Conservation (phyloP, 352 stramenopile genomes). For the Globisporangium paddicum region DNA sequence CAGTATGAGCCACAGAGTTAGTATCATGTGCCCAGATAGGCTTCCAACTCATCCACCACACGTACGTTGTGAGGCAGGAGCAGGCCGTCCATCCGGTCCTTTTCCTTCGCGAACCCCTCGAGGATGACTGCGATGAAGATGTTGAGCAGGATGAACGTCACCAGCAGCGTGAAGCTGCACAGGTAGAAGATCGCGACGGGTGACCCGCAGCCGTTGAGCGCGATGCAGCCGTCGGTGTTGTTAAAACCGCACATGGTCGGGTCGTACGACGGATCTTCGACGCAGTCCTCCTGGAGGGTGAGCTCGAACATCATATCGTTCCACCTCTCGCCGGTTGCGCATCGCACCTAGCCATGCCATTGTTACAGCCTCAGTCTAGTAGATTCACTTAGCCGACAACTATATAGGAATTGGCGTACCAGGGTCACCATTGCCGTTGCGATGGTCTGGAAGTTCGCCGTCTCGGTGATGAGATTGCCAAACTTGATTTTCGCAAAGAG, state of each 20-base stretch:
- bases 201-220: conserved; percentile 67
- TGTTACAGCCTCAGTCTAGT: no score
- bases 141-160: conserved; percentile 89
- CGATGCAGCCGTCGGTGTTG: conserved; percentile 34
- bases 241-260: conserved; percentile 57
- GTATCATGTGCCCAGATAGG: no score
- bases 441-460: conserved; percentile 88
- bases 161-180: conserved; percentile 87
- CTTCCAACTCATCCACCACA: neutral
- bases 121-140: conserved; percentile 92
- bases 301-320: conserved; percentile 91
- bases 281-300: conserved; percentile 39
- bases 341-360: no score
- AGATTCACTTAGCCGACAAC: no score
- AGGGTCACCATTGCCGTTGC: conserved; percentile 61
- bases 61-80: conserved; percentile 53
- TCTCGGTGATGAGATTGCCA: conserved; percentile 53
- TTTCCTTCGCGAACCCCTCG: conserved; percentile 83
- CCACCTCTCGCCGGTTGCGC: conserved; percentile 91
- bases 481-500: conserved; percentile 87
- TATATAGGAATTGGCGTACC: no score
- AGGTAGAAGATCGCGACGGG: conserved; percentile 68
- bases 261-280: conserved; percentile 42
- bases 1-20: neutral
- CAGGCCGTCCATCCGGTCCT: conserved; percentile 56